A percentile compares a stretch with the other conserved stretches of the same genome.
Evolutionary conservation across 352 stramenopile species (phyloP).

Genomic region (Globisporangium yorkense): DNA sequence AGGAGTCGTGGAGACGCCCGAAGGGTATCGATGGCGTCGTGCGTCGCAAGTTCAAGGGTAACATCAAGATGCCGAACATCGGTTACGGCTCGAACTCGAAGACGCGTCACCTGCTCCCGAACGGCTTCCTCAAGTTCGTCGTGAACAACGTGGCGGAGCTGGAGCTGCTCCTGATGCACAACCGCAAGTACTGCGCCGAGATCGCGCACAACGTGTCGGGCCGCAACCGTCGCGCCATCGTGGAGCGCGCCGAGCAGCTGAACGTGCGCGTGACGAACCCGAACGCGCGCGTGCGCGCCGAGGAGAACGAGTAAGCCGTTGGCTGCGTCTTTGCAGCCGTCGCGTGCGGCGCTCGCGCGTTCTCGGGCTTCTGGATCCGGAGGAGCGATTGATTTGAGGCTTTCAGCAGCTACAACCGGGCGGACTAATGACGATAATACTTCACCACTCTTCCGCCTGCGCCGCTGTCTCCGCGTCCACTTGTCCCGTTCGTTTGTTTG

Average conservation of each 20-base stretch:
- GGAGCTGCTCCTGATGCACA: conserved; percentile 93
- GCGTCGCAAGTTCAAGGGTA: conserved; percentile 98
- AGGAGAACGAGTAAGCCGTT: conserved; percentile 91
- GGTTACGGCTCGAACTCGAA: conserved; percentile 99
- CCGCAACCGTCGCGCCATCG: conserved; percentile 96
- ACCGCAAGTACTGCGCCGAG: conserved; percentile 98
- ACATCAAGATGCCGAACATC: conserved; percentile 97
- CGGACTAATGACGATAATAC: conserved; percentile 24
- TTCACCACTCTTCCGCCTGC: conserved; percentile 29
- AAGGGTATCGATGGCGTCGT: conserved; percentile 99
- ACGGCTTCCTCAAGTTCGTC: conserved; percentile 99
- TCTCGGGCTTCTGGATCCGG: conserved; percentile 16
- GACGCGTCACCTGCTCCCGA: conserved; percentile 96
- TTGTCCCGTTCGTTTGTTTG: too few relatives aligned
- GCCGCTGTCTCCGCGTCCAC: conserved; percentile 7
- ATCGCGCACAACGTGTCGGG: conserved; percentile 98
- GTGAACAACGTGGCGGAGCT: conserved; percentile 98
- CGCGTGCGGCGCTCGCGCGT: not conserved
- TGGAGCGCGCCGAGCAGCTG: conserved; percentile 97
- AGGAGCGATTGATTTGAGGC: conserved; percentile 10
- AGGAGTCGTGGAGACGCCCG: conserved; percentile 96
- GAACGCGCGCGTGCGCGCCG: conserved; percentile 94
- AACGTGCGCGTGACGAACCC: conserved; percentile 98
- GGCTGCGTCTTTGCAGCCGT: conserved; percentile 1
- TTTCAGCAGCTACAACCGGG: conserved; percentile 15